A percentile compares a stretch with the other conserved stretches of the same genome.
Conservation (phyloP, 1,284 basidiomycete species). For the Ceratobasidium sp. region DNA sequence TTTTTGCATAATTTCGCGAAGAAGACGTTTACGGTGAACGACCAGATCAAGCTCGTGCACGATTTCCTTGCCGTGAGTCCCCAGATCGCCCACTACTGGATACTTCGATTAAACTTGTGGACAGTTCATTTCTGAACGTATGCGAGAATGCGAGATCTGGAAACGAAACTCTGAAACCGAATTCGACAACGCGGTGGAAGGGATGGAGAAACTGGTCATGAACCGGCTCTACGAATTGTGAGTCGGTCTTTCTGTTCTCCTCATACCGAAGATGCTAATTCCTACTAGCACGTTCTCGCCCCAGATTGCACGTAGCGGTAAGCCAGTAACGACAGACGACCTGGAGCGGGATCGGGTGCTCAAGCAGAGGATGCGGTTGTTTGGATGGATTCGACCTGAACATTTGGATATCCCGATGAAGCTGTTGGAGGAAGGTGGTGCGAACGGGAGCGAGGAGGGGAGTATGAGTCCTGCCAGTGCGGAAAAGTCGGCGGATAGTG, state of each 20-base stretch:
- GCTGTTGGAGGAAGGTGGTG: slow-evolving; percentile 59
- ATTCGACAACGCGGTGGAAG: slow-evolving; percentile 97
- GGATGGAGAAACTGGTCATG: slow-evolving; percentile 99
- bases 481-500: slow-evolving; percentile 50
- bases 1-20: slow-evolving; percentile 93
- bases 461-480: slow-evolving; percentile 1
- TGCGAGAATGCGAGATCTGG: slow-evolving; percentile 89
- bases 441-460: slow-evolving; percentile 22
- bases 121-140: slow-evolving; percentile 87
- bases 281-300: slow-evolving; percentile 85
- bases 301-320: slow-evolving; percentile 67
- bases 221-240: slow-evolving; percentile 95
- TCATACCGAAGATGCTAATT: slow-evolving; percentile 42
- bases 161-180: slow-evolving; percentile 78
- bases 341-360: slow-evolving; percentile 93
- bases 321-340: slow-evolving; percentile 92
- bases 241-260: slow-evolving; percentile 53
- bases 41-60: slow-evolving; percentile 93
- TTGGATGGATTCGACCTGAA: slow-evolving; percentile 88
- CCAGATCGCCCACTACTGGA: slow-evolving; percentile 28
- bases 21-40: slow-evolving; percentile 85
- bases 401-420: slow-evolving; percentile 87
- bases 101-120: slow-evolving; percentile 19
- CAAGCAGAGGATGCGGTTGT: slow-evolving; percentile 89
- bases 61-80: slow-evolving; percentile 84